Conservation (phyloP, 2,329 filamentous ascomycete genomes). For the Trichoderma sp. region DNA sequence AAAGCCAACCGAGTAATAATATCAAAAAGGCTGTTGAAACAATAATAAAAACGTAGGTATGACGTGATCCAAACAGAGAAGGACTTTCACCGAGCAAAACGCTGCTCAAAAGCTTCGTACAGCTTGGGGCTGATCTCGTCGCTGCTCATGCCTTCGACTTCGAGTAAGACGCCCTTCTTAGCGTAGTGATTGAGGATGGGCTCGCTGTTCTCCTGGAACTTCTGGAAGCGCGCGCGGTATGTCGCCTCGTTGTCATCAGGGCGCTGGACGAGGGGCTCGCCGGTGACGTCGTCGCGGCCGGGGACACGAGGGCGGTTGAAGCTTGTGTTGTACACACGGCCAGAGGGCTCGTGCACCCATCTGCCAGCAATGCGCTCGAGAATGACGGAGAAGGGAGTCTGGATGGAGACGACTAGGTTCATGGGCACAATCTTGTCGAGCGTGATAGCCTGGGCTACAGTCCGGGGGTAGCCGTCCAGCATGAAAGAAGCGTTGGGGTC, state of each 20-base stretch:
- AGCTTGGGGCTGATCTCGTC: conserved; percentile 96
- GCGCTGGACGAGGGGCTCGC: conserved; percentile 79
- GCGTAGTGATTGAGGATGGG: conserved; percentile 89
- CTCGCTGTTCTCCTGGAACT: conserved; percentile 84
- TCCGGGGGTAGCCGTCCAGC: conserved; percentile 94
- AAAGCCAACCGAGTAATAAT: not conserved
- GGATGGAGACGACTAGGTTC: conserved; percentile 86
- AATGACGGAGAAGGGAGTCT: conserved; percentile 84
- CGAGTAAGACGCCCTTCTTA: conserved; percentile 78
- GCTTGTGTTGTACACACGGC: conserved; percentile 90
- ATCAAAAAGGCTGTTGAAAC: not conserved
- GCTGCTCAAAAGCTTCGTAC: conserved; percentile 75
- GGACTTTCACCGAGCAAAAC: conserved; percentile 54
- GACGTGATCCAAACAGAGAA: not conserved
- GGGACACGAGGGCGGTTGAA: conserved; percentile 83
- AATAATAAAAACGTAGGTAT: not conserved
- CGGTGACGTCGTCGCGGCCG: conserved; percentile 87
- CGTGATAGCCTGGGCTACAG: conserved; percentile 72
- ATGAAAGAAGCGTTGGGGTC: conserved; percentile 85
- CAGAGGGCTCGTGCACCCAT: conserved; percentile 91
- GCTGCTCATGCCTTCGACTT: conserved; percentile 83
- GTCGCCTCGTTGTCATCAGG: conserved; percentile 85
- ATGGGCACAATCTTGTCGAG: conserved; percentile 86
- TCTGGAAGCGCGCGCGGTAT: conserved; percentile 76
- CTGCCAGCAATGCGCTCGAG: conserved; percentile 86